Evolutionary conservation across 2,329 filamentous ascomycete species (phyloP).

Genomic region (Bertia moriformis): DNA sequence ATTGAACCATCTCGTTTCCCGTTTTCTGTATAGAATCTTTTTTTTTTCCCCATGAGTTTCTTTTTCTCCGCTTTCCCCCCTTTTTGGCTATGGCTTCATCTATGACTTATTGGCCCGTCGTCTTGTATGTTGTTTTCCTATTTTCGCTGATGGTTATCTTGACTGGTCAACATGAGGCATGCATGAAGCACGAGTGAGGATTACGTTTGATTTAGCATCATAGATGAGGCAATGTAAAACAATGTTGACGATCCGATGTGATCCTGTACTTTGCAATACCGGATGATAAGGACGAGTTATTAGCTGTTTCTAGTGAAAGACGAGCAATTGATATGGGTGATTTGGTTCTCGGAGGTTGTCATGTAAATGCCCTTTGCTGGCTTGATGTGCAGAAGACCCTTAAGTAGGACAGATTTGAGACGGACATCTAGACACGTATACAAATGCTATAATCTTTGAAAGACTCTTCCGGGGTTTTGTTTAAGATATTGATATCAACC

Average conservation of each 20-base stretch:
- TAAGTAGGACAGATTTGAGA: neutral
- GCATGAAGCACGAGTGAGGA: neutral
- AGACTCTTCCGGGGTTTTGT: too few relatives aligned
- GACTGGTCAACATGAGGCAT: neutral
- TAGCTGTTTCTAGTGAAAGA: neutral
- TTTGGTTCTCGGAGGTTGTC: neutral
- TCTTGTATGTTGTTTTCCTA: neutral
- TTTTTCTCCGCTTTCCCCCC: neutral
- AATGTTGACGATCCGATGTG: neutral
- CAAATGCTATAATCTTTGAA: too few relatives aligned
- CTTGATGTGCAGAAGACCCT: neutral
- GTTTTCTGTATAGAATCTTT: neutral
- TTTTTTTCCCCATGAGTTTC: neutral
- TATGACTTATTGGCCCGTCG: neutral
- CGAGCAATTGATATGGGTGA: neutral
- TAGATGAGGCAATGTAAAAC: constrained; percentile 1
- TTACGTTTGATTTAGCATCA: neutral
- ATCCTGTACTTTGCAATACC: neutral
- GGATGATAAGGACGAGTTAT: too few relatives aligned
- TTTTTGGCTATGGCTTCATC: neutral
- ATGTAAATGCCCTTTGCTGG: too few relatives aligned
- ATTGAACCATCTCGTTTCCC: neutral
- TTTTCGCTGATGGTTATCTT: neutral
- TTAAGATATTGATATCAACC: too few relatives aligned
- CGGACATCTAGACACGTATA: neutral